phyloP scores from a whole-genome alignment of 148 eudicot genomes.

The Polygonum maritimum region DNA sequence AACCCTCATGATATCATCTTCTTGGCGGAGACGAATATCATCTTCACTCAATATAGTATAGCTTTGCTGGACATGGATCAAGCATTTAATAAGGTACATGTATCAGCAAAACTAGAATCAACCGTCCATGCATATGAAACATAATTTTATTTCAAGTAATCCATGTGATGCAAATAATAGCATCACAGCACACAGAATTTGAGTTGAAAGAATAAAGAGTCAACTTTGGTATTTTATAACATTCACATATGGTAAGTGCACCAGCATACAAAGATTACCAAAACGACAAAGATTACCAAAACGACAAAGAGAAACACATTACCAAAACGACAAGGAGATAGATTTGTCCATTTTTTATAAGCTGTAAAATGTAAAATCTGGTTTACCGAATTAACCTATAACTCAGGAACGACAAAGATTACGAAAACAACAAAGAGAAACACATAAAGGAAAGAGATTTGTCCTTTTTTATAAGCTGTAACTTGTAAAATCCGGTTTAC shows the following conservation, averaged over 20 bases:
- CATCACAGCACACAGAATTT: neutral
- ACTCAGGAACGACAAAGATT: neutral
- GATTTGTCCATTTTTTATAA: neutral
- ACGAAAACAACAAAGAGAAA: neutral
- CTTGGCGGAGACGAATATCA: conserved; percentile 13
- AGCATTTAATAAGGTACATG: neutral
- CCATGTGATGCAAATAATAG: neutral
- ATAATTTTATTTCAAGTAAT: neutral
- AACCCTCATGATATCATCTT: conserved; percentile 13
- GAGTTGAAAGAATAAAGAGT: neutral
- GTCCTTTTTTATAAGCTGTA: neutral
- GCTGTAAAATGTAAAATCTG: neutral
- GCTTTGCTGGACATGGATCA: conserved; percentile 8
- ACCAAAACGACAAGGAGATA: no score
- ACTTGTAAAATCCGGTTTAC: neutral
- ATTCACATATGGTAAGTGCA: neutral
- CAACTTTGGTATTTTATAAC: neutral
- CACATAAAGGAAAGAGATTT: neutral
- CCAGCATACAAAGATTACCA: neutral
- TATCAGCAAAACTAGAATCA: neutral
- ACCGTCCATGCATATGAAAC: neutral
- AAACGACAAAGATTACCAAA: neutral
- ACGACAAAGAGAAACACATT: neutral
- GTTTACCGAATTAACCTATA: neutral
- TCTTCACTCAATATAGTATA: conserved; percentile 13